Percentiles rank a stretch among this genome's conserved stretches.
Evolutionary conservation across 2,329 filamentous ascomycete species (phyloP).

Genomic region (Diaporthe velutina): DNA sequence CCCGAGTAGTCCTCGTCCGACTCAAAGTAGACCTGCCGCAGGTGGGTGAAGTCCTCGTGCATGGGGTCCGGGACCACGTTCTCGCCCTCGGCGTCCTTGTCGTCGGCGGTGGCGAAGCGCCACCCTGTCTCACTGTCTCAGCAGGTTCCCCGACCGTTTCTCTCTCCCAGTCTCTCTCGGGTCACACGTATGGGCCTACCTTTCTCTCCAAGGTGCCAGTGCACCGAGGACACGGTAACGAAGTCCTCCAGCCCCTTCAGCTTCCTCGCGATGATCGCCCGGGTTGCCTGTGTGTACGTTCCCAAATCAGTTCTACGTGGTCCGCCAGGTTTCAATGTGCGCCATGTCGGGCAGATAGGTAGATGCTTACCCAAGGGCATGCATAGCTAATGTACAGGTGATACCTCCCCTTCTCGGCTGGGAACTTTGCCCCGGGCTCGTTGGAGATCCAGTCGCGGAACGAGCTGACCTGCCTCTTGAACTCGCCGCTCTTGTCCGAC

Average conservation of each 20-base stretch:
- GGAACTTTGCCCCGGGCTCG: slow-evolving; percentile 79
- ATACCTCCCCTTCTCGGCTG: slow-evolving; percentile 89
- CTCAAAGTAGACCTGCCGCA: slow-evolving; percentile 85
- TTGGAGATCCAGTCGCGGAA: slow-evolving; percentile 87
- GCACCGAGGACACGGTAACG: slow-evolving; percentile 83
- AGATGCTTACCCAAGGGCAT: slow-evolving; percentile 80
- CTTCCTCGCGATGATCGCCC: slow-evolving; percentile 87
- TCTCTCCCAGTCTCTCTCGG: too few species aligned
- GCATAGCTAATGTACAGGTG: slow-evolving; percentile 96
- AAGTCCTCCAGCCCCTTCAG: slow-evolving; percentile 93
- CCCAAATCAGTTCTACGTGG: background rate
- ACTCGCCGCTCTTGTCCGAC: slow-evolving; percentile 86
- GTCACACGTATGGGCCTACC: too few species aligned
- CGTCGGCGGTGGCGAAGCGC: slow-evolving; percentile 80
- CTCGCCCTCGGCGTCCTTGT: slow-evolving; percentile 66
- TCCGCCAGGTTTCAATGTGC: too few species aligned
- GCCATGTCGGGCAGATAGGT: background rate
- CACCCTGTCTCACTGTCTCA: slow-evolving; percentile 69
- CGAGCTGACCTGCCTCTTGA: slow-evolving; percentile 86
- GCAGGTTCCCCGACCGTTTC: background rate
- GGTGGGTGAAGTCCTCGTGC: slow-evolving; percentile 76
- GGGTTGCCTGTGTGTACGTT: slow-evolving; percentile 72
- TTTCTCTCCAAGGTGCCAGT: slow-evolving; percentile 84
- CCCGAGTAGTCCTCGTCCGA: slow-evolving; percentile 79
- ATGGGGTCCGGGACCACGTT: slow-evolving; percentile 77